Base-by-base conservation (phyloP, 495 filamentous ascomycete genomes). In the Aspergillus leporis region DNA sequence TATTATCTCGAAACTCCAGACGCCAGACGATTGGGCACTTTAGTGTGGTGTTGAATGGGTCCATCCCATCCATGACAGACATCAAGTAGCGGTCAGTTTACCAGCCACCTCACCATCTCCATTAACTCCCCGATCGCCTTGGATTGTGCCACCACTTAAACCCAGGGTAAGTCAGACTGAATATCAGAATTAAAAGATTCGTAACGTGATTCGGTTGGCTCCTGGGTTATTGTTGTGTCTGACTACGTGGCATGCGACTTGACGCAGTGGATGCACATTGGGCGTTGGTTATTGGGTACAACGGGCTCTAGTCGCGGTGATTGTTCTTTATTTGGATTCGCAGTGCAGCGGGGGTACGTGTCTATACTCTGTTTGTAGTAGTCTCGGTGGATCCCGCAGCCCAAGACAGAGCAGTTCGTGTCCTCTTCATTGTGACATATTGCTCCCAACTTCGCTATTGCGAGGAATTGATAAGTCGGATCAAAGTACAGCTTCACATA, bases 51-150 rank as follows among this genome's bases (percentile, higher is more conserved):
- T 21, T 38, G 31, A 52, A 52, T 38, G 21, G 18, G 51, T 53
- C 18, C 7, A 40, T 23, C 18, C 2, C 16, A 40, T 40, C 36
- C 36, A 31, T 28, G 47, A 49, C 21, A 14, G 30, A 25, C 2
- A 40, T 53, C 19, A 53, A 53, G 38, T 23, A 53, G 51, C 51
- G 51, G 51, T 53, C 51, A 38, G 51, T 14, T 19, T 18, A 12
- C 51, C 32, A 53, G 51, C 51, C 32, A 53, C 51, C 50, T 52
- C 50, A 52, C 31, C 50, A 28, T 12, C 13, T 36, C 50, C 18
- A 4, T 36, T 30, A 19, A 16, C 38, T 36, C 30, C 38, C 23
- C 49, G 49, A 36, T 5, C 34, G 34, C 34, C 10, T 4, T 36
- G 2, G 34, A 45, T 45, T 45, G 41, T 45, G 41, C 41, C 41